Percentiles rank a stretch among this genome's conserved stretches.
phyloP scores from a whole-genome alignment of 2,329 filamentous ascomycete genomes.

The Didymella exigua region DNA sequence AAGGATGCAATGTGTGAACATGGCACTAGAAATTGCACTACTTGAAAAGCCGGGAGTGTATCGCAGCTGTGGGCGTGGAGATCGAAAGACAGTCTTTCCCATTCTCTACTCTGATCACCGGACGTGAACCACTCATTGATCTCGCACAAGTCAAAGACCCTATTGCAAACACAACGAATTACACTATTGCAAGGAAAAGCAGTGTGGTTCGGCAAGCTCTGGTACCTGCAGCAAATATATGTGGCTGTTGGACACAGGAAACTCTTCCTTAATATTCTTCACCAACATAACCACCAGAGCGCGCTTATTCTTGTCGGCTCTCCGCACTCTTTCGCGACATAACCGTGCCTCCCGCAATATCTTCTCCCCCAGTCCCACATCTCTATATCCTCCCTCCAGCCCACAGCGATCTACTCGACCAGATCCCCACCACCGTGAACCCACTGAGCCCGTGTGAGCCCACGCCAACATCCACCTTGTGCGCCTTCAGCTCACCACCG shows the following conservation, averaged over 20 bases:
- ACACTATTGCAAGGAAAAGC: no score
- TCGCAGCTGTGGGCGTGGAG: background rate
- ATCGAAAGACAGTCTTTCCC: no score
- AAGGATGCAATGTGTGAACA: no score
- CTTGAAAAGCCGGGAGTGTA: no score
- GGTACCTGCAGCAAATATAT: background rate
- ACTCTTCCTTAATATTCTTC: background rate
- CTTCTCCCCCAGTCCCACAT: background rate
- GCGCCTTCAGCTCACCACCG: background rate
- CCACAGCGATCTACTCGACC: conserved; percentile 9
- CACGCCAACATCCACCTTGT: background rate
- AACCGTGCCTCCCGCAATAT: background rate
- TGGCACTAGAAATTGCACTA: no score
- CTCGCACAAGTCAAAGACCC: background rate
- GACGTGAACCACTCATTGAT: background rate
- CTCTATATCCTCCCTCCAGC: background rate
- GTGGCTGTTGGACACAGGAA: background rate
- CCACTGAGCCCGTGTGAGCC: background rate
- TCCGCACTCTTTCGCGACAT: conserved; percentile 5
- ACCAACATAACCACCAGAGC: background rate
- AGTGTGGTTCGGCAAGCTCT: background rate
- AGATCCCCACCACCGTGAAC: background rate
- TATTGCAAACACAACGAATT: background rate
- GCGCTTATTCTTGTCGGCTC: conserved; percentile 2
- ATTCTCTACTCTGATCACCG: background rate